Conservation (phyloP, 2,329 filamentous ascomycete genomes). For the Ophiostoma fasciatum region DNA sequence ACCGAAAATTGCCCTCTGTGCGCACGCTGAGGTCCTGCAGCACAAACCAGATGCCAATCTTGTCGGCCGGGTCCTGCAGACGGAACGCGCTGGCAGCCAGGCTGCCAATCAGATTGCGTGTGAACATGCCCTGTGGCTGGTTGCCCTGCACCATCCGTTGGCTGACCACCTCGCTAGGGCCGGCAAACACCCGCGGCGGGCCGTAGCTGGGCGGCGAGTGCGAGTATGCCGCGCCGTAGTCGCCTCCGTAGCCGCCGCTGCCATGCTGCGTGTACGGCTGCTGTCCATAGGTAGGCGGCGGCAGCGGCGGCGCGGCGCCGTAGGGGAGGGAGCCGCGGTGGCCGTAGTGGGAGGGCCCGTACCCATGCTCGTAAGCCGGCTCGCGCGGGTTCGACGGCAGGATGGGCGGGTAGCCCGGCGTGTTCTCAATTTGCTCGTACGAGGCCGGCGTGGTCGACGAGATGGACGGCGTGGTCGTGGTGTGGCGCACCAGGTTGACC, state of each 20-base stretch:
- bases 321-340: too few species aligned
- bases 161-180: constrained; percentile 19
- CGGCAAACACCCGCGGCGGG: constrained; percentile 15
- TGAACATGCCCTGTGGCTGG: constrained; percentile 72
- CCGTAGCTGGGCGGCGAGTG: constrained; percentile 15
- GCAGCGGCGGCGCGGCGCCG: too few species aligned
- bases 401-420: constrained; percentile 20
- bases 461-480: constrained; percentile 58
- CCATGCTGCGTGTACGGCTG: constrained; percentile 12
- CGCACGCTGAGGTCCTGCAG: constrained; percentile 89
- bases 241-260: constrained; percentile 16
- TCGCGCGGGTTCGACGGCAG: constrained; percentile 24
- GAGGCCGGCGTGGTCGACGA: constrained; percentile 67
- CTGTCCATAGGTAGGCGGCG: too few species aligned
- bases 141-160: constrained; percentile 25
- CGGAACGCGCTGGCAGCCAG: constrained; percentile 78
- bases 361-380: constrained; percentile 8
- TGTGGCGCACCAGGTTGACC: constrained; percentile 50
- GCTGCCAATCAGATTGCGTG: constrained; percentile 85
- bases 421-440: constrained; percentile 42
- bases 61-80: constrained; percentile 62
- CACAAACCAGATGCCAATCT: constrained; percentile 91
- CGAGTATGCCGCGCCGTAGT: constrained; percentile 11
- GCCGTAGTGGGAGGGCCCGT: too few species aligned
- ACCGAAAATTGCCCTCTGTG: constrained; percentile 85